These are phyloP conservation scores for Psidium guajava DNA, from an alignment of 345 rosid genomes.

Conservation along the genomic window DNA sequence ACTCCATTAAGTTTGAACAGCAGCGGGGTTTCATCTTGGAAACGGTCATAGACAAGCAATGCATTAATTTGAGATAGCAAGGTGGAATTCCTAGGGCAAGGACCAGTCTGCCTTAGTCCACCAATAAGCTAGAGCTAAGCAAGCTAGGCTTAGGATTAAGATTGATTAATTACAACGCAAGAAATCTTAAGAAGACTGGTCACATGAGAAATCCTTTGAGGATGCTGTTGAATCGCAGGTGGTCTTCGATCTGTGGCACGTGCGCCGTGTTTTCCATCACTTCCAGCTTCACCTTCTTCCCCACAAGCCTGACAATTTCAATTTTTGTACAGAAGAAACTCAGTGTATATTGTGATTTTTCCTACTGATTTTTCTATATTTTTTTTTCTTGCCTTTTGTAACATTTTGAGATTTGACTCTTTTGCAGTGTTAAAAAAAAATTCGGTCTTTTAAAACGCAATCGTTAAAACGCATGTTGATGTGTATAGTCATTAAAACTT, in stretches of 20 bases:
- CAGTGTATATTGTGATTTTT: too few relatives aligned
- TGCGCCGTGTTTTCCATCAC: constrained; percentile 56
- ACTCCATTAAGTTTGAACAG: neutral
- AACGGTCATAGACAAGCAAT: neutral
- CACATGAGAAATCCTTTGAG: constrained; percentile 37
- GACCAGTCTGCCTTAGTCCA: neutral
- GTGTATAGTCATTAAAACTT: too few relatives aligned
- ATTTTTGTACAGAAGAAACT: neutral
- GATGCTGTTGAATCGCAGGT: constrained; percentile 39
- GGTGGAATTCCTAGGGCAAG: neutral
- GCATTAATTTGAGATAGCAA: neutral
- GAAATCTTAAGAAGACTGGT: neutral
- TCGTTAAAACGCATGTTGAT: too few relatives aligned
- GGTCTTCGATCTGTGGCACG: constrained; percentile 63
- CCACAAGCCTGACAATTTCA: constrained; percentile 41
- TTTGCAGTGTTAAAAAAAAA: too few relatives aligned
- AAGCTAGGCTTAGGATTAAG: neutral
- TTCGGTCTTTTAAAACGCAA: too few relatives aligned
- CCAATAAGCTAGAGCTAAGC: neutral
- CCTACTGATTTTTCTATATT: too few relatives aligned
- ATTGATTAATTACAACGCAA: neutral
- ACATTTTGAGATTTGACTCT: too few relatives aligned
- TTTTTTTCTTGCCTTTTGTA: too few relatives aligned
- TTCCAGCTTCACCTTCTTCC: constrained; percentile 55
- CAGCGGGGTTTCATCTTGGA: neutral